These are phyloP conservation scores for Diplodia intermedia DNA, from an alignment of 2,329 filamentous ascomycete genomes.

Conservation along the genomic window DNA sequence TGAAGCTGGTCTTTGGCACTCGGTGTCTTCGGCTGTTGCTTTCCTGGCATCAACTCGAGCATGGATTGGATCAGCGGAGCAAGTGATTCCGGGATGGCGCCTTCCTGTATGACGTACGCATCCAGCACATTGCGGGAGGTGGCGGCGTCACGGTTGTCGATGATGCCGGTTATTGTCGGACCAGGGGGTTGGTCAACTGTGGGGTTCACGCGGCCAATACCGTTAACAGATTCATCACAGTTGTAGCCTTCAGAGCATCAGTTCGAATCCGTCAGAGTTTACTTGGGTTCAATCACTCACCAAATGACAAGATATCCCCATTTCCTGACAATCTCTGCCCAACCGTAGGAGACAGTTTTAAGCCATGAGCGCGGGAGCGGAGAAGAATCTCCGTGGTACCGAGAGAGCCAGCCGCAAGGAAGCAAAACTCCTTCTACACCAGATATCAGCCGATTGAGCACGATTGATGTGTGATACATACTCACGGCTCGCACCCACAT, in stretches of 20 bases:
- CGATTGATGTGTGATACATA: not conserved
- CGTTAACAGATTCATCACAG: slow-evolving; percentile 63
- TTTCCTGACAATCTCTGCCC: slow-evolving; percentile 63
- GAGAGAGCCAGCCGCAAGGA: slow-evolving; percentile 69
- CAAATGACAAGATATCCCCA: slow-evolving; percentile 70
- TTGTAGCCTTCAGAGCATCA: slow-evolving; percentile 57
- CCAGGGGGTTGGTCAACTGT: slow-evolving; percentile 62
- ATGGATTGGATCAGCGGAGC: slow-evolving; percentile 63
- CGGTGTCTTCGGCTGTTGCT: slow-evolving; percentile 49
- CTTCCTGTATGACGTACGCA: slow-evolving; percentile 70
- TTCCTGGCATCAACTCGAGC: slow-evolving; percentile 62
- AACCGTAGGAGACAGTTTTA: slow-evolving; percentile 64
- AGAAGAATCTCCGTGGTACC: slow-evolving; percentile 67
- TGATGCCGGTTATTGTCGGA: slow-evolving; percentile 68
- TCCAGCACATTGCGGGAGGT: slow-evolving; percentile 58
- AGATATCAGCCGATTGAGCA: slow-evolving; percentile 1
- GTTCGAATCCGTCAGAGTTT: too few relatives aligned
- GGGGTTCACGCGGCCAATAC: slow-evolving; percentile 60
- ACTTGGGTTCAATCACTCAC: not conserved
- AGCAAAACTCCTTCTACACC: slow-evolving; percentile 62
- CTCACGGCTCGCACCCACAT: slow-evolving; percentile 69
- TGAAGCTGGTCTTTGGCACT: slow-evolving; percentile 54
- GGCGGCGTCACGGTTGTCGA: slow-evolving; percentile 63
- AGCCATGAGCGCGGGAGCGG: slow-evolving; percentile 53
- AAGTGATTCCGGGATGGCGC: slow-evolving; percentile 65